Conservation (phyloP, 2,329 filamentous ascomycete species). For the Triangularia verruculosa region DNA sequence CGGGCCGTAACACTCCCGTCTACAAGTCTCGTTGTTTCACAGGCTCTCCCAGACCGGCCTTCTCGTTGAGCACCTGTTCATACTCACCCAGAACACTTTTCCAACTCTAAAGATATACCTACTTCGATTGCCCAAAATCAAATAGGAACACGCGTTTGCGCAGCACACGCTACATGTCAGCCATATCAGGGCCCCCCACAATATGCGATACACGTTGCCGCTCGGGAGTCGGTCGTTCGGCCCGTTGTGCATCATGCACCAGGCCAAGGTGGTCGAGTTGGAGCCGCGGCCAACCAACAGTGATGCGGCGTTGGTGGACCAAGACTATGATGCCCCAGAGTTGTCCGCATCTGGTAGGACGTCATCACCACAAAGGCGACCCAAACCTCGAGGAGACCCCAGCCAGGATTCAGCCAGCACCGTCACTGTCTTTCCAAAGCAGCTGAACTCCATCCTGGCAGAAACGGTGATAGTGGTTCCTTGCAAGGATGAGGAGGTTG, state of each 20-base stretch:
- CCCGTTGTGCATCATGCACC: slow-evolving; percentile 5
- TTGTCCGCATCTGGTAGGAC: background rate
- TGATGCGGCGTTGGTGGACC: too few species aligned
- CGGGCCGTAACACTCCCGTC: too few species aligned
- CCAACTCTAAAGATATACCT: background rate
- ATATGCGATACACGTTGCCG: slow-evolving; percentile 4
- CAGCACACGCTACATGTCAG: background rate
- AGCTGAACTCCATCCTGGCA: slow-evolving; percentile 13
- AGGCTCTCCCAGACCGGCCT: too few species aligned
- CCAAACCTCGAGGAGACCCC: background rate
- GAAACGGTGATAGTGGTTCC: slow-evolving; percentile 33
- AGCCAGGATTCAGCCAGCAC: background rate
- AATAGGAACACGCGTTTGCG: too few species aligned
- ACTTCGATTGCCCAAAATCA: background rate
- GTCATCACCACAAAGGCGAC: background rate
- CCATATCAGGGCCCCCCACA: background rate
- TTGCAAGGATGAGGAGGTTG: slow-evolving; percentile 32
- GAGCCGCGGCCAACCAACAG: slow-evolving; percentile 3
- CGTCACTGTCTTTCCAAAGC: background rate
- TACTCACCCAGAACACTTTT: background rate
- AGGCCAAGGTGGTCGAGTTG: slow-evolving; percentile 7
- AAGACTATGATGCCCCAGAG: background rate
- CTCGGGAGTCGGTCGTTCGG: background rate
- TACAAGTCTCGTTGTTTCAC: too few species aligned
- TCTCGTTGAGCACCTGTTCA: background rate